These are phyloP conservation scores for Kentomonas sorsogonicus DNA, from an alignment of 208 protist species.

Conservation along the genomic window DNA sequence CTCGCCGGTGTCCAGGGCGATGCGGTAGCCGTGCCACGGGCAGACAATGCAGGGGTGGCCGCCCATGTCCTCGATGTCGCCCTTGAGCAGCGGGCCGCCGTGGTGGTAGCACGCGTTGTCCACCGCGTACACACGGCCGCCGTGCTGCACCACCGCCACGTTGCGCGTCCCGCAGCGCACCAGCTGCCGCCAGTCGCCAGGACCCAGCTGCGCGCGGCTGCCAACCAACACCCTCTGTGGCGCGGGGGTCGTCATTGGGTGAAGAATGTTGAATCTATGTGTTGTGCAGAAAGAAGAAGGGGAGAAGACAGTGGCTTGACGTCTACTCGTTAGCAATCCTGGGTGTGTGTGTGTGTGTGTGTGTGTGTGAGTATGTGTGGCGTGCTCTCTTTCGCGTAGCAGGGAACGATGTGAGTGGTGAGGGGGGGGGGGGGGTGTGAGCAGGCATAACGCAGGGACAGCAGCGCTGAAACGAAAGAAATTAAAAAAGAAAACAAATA, in stretches of 20 bases:
- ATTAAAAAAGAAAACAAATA: slow-evolving; percentile 9
- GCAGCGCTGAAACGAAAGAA: background rate
- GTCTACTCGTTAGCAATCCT: too few relatives aligned
- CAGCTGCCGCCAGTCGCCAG: slow-evolving; percentile 67
- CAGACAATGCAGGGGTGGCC: slow-evolving; percentile 87
- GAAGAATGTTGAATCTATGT: too few relatives aligned
- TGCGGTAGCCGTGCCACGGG: slow-evolving; percentile 88
- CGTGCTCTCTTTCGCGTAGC: too few relatives aligned
- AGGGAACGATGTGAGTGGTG: too few relatives aligned
- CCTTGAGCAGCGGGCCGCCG: slow-evolving; percentile 77
- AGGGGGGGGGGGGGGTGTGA: too few relatives aligned
- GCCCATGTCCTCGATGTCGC: slow-evolving; percentile 89
- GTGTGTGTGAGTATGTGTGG: too few relatives aligned
- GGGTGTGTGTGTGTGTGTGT: too few relatives aligned
- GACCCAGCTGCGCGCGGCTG: slow-evolving; percentile 19
- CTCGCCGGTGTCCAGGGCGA: slow-evolving; percentile 85
- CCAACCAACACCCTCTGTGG: slow-evolving; percentile 22
- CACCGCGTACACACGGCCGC: slow-evolving; percentile 66
- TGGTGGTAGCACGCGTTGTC: slow-evolving; percentile 93
- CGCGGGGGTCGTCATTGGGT: too few relatives aligned
- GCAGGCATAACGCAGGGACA: too few relatives aligned
- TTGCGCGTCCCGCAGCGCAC: slow-evolving; percentile 73
- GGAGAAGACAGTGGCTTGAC: too few relatives aligned
- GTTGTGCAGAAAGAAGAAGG: too few relatives aligned
- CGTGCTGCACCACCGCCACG: slow-evolving; percentile 72